Conservation (phyloP, 2,329 filamentous ascomycete species). For the Diaporthe amygdali region DNA sequence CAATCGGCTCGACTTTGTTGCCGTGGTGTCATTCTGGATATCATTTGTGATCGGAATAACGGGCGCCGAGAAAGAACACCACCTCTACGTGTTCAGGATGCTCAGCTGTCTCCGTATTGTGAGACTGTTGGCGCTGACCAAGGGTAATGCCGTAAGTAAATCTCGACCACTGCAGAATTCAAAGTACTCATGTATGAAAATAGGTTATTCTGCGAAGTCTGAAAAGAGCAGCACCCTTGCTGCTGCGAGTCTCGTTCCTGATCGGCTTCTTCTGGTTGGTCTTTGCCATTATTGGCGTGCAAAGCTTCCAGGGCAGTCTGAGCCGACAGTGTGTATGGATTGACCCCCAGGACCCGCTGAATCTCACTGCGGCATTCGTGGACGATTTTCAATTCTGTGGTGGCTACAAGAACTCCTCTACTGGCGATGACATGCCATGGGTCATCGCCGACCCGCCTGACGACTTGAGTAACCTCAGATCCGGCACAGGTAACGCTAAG, state of each 20-base stretch:
- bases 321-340: conserved; percentile 80
- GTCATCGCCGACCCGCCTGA: conserved; percentile 48
- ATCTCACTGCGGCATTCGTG: conserved; percentile 60
- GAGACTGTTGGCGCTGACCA: conserved; percentile 87
- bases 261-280: conserved; percentile 97
- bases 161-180: neutral
- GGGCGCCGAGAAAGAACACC: conserved; percentile 70
- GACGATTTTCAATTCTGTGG: conserved; percentile 82
- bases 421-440: conserved; percentile 70
- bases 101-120: conserved; percentile 93
- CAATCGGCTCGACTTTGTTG: conserved; percentile 93
- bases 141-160: conserved; percentile 81
- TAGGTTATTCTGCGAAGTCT: conserved; percentile 92
- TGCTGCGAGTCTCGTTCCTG: conserved; percentile 91
- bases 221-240: conserved; percentile 90
- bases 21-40: conserved; percentile 94
- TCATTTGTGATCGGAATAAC: conserved; percentile 76
- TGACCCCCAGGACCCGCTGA: conserved; percentile 64
- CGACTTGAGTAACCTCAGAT: conserved; percentile 51
- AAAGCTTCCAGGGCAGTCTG: conserved; percentile 90
- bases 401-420: conserved; percentile 72
- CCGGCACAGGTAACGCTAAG: conserved; percentile 66
- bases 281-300: conserved; percentile 95
- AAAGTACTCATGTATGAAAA: neutral
- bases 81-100: conserved; percentile 94